Evolutionary conservation across 2,329 filamentous ascomycete species (phyloP), one percentile per base, ranked within the genome.

Genomic region (Beauveria bassiana): DNA sequence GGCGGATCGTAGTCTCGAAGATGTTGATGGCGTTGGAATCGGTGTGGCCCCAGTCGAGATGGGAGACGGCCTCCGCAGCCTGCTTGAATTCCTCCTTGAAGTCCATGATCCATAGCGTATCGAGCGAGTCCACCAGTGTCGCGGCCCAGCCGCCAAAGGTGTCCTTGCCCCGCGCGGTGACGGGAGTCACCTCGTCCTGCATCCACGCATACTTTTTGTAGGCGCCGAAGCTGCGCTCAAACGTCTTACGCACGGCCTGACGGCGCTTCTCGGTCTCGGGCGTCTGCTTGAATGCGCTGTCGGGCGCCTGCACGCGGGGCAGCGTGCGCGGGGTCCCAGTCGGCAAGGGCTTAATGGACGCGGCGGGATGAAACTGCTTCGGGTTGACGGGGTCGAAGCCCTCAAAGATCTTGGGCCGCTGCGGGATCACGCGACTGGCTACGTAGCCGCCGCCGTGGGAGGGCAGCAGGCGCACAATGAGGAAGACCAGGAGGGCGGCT

Each of bases 51-150:
- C 87, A 89, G 68, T 87, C 83, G 62, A 89, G 83, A 63, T 67
- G 67, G 57, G 79, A 73, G 16, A 84, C 80, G 3, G 81, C 83
- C 58, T 78, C 73, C 5, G 86, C 82, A 8, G 86, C 86, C 64
- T 81, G 77, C 34, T 82, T 78, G 66, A 89, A 90, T 62, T 89
- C 86, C 1, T 81, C 76, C 66, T 81, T 79, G 70, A 89, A 68
- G 6, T 79, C 86, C 81, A 89, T 84, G 62, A 90, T 86, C 86
- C 86, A 89, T 14, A 90, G 73, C 20, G 84, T 85, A 68, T 89
- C 87, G 59, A 88, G 76, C 9, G 82, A 75, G 69, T 87, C 85
- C 40, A 87, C 83, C 64, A 87, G 72, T 3, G 85, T 87, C 2
- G 85, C 85, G 24, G 81, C 83, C 85, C 85, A 88, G 18, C 85